Conservation (phyloP, 2,329 filamentous ascomycete species). For the Lithohypha guttulata region DNA sequence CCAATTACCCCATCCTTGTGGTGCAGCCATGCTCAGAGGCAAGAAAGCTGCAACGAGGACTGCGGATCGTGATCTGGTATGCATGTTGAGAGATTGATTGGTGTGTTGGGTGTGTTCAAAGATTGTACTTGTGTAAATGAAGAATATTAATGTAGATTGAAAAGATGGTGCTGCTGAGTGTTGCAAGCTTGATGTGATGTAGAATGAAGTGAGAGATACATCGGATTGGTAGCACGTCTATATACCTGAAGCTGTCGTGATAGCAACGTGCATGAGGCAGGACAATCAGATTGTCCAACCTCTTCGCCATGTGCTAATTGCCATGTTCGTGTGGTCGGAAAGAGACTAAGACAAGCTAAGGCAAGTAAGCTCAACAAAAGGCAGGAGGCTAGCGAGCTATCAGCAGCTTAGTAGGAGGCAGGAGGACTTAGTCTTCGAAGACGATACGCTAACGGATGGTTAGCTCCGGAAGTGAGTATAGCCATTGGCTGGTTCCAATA, state of each 20-base stretch:
- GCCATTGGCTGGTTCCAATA: constrained; percentile 6
- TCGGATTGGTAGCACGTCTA: constrained; percentile 1
- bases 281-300: constrained; percentile 9
- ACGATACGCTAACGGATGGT: not conserved
- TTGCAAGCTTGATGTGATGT: constrained; percentile 5
- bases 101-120: not conserved
- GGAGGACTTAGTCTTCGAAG: not conserved
- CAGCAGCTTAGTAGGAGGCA: not conserved
- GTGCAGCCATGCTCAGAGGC: constrained; percentile 5
- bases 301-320: not conserved
- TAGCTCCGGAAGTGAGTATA: not conserved
- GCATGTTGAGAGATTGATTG: constrained; percentile 5
- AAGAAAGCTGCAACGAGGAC: constrained; percentile 7
- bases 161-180: not conserved
- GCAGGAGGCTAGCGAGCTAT: not conserved
- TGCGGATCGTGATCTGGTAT: constrained; percentile 7
- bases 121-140: not conserved
- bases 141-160: not conserved
- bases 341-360: not conserved
- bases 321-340: not conserved
- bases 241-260: constrained; percentile 1
- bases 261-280: constrained; percentile 1
- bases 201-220: not conserved
- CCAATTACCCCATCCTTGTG: not conserved
- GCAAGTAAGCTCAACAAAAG: not conserved